Evolutionary conservation across 495 filamentous ascomycete genomes (phyloP).

Genomic region (Xylaria intraflava): DNA sequence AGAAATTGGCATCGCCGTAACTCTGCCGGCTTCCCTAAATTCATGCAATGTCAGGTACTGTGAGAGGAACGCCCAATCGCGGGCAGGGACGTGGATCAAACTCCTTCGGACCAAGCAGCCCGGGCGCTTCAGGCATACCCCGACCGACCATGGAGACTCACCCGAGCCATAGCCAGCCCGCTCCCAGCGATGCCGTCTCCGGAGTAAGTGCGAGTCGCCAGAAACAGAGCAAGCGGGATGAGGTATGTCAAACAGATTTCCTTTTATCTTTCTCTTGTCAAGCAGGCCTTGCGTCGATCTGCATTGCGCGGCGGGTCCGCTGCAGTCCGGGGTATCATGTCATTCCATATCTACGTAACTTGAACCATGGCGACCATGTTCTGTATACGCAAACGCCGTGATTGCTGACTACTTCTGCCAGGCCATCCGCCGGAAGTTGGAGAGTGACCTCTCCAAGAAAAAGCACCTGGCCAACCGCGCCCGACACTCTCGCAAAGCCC

Average conservation of each 20-base stretch:
- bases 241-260: conserved; percentile 54
- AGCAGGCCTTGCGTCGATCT: not conserved
- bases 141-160: conserved; percentile 68
- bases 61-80: conserved; percentile 57
- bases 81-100: conserved; percentile 57
- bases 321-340: not conserved
- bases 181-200: conserved; percentile 60
- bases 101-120: conserved; percentile 59
- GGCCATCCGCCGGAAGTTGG: conserved; percentile 95
- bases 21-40: conserved; percentile 4
- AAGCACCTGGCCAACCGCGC: conserved; percentile 70
- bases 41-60: conserved; percentile 30
- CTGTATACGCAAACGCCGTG: conserved; percentile 3
- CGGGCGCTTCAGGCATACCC: conserved; percentile 67
- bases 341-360: not conserved
- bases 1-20: not conserved
- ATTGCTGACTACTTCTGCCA: conserved; percentile 37
- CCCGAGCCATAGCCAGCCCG: conserved; percentile 35
- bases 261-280: not conserved
- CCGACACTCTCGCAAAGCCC: conserved; percentile 82
- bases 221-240: conserved; percentile 96
- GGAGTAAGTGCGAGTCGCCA: conserved; percentile 79
- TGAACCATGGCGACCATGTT: conserved; percentile 6
- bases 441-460: conserved; percentile 97
- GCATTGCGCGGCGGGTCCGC: not conserved